Base-by-base conservation (phyloP, 345 rosid species). In the Rhizophora apiculata region DNA sequence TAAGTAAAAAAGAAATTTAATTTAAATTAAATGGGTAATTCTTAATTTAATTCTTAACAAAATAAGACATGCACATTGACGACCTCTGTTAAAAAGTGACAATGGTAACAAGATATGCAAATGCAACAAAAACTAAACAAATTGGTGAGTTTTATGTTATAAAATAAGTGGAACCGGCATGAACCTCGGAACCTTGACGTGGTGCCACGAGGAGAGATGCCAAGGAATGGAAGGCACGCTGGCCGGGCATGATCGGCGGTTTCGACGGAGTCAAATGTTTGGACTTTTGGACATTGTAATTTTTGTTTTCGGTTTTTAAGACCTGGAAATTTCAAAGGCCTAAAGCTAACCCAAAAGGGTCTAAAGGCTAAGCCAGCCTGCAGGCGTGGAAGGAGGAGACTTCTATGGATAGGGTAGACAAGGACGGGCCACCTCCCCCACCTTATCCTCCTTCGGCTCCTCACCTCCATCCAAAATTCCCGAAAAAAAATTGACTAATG, bases 141-240 rank as follows among this genome's bases (percentile, higher is more conserved):
- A 1, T 34, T 1, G 37, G 24, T n/a, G 1, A n/a, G 10, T n/a
- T 53, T 53, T 53, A n/a, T 53, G 57, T n/a, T n/a, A n/a, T 64
- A 32, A 51, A 73, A 36, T 66, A 66, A 60, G 52, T 37, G 52
- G 66, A 80, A 65, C 62, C 66, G 68, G 81, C 82, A 62, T 49
- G 70, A 72, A 62, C 68, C 43, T 65, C 39, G 60, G 80, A 73
- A 55, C 30, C 53, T 48, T 75, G 72, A 51, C 31, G 55, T 62
- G 32, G 6, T 34, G 80, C 77, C 88, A 82, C 86, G 84, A 82
- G 90, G 83, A 82, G 74, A 62, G 59, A 60, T 64, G 76, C 53
- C 68, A 69, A 69, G 39, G n/a, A 52, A 43, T 43, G 49, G 49
- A 43, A 58, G 52, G 68, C 63, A 62, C 53, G 69, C 24, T 68